These are phyloP conservation scores for Articulospora tetracladia DNA, from an alignment of 495 filamentous ascomycete genomes.

Conservation along the genomic window DNA sequence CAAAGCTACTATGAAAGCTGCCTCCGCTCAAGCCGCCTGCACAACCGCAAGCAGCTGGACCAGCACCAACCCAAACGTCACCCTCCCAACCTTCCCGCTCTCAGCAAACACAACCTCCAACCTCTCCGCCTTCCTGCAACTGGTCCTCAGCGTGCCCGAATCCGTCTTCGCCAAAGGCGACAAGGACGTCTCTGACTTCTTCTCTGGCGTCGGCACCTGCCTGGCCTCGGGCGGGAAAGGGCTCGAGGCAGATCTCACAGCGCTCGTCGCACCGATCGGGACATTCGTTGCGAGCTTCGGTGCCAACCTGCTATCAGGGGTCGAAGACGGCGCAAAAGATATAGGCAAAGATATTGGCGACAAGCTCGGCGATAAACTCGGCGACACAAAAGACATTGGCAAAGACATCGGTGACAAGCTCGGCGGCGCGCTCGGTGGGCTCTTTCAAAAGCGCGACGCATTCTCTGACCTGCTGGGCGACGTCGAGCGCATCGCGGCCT, in stretches of 20 bases:
- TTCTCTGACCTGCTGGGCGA: neutral
- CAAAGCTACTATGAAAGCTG: neutral
- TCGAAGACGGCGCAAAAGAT: neutral
- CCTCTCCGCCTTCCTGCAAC: neutral
- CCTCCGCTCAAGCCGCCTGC: neutral
- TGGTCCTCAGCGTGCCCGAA: neutral
- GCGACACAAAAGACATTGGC: neutral
- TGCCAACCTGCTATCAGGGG: neutral
- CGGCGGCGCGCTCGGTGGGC: no score
- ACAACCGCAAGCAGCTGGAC: neutral
- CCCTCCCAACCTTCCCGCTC: neutral
- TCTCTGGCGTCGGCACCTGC: neutral
- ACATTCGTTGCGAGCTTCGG: neutral
- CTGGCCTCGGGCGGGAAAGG: neutral
- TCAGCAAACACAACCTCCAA: neutral
- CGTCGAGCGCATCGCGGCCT: neutral
- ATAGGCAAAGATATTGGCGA: neutral
- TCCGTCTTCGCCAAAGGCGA: neutral
- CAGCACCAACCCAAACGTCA: neutral
- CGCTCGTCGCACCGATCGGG: neutral
- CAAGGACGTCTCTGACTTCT: neutral
- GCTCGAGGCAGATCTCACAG: neutral
- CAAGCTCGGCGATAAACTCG: neutral
- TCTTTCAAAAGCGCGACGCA: no score
- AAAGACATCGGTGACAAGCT: neutral